A percentile compares a stretch with the other conserved stretches of the same genome.
Evolutionary conservation across 148 eudicot species (phyloP).

Genomic region (Camellia sinensis): DNA sequence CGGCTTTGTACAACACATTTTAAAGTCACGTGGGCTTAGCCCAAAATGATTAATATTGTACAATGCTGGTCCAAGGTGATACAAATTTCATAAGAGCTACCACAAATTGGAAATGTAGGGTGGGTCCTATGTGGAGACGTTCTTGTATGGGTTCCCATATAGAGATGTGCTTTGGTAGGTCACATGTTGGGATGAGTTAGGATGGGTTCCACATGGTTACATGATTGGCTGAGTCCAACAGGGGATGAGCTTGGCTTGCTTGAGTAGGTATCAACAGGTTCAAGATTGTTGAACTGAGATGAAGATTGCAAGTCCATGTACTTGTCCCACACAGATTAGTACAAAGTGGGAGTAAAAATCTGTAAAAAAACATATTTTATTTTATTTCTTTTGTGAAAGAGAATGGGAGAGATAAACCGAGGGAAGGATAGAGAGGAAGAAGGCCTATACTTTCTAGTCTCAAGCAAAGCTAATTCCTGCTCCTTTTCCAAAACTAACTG

Average conservation of each 20-base stretch:
- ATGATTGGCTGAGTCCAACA: neutral
- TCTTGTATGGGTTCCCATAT: neutral
- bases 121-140: neutral
- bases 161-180: too few species aligned
- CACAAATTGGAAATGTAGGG: neutral
- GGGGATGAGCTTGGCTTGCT: neutral
- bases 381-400: too few species aligned
- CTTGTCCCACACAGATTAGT: too few species aligned
- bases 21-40: neutral
- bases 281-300: too few species aligned
- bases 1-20: neutral
- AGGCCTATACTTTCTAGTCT: neutral
- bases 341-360: too few species aligned
- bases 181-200: neutral
- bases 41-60: neutral
- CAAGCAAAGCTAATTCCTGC: neutral
- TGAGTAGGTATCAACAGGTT: too few species aligned
- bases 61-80: neutral
- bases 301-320: too few species aligned
- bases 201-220: neutral
- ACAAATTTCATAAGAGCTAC: neutral
- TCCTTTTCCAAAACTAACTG: neutral
- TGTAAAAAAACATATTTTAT: too few species aligned
- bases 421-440: too few species aligned
- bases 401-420: too few species aligned